A percentile compares a stretch with the other conserved stretches of the same genome.
phyloP scores from a whole-genome alignment of 2,329 filamentous ascomycete species.

The Sporothrix inflata region DNA sequence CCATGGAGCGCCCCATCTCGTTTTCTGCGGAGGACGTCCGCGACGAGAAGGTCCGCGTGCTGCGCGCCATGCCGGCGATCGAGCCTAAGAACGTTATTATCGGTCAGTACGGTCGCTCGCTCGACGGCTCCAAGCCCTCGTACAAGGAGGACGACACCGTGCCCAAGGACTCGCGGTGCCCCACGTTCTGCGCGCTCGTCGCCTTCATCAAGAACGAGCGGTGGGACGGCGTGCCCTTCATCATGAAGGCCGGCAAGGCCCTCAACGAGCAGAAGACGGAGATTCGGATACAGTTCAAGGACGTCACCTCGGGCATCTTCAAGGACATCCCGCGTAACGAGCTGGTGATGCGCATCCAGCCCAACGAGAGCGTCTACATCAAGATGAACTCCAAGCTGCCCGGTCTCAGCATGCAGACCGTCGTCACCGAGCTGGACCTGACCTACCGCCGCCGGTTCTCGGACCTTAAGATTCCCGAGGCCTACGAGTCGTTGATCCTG shows the following conservation, averaged over 20 bases:
- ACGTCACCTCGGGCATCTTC: conserved; percentile 98
- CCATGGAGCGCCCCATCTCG: conserved; percentile 97
- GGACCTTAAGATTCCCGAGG: conserved; percentile 98
- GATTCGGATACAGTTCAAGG: conserved; percentile 98
- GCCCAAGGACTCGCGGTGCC: conserved; percentile 94
- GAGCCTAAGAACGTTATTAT: conserved; percentile 99
- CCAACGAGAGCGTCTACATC: conserved; percentile 99
- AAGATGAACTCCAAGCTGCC: conserved; percentile 99
- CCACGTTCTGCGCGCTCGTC: conserved; percentile 95
- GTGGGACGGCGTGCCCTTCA: conserved; percentile 99
- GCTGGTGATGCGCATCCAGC: conserved; percentile 98
- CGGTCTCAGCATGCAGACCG: conserved; percentile 98
- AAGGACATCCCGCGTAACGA: conserved; percentile 99
- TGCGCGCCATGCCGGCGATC: conserved; percentile 89
- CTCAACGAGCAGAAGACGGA: conserved; percentile 99
- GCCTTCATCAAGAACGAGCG: conserved; percentile 99
- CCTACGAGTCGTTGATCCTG: conserved; percentile 95
- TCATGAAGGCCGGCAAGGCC: conserved; percentile 98
- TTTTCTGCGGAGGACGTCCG: conserved; percentile 98
- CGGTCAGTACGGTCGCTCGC: conserved; percentile 94
- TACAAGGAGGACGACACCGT: conserved; percentile 99
- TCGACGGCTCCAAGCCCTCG: conserved; percentile 93
- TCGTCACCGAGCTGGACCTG: conserved; percentile 95
- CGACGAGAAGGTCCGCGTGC: conserved; percentile 96
- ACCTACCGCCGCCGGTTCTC: conserved; percentile 98